Conservation (phyloP, 495 filamentous ascomycete genomes). For the Podospora pseudopauciseta region DNA sequence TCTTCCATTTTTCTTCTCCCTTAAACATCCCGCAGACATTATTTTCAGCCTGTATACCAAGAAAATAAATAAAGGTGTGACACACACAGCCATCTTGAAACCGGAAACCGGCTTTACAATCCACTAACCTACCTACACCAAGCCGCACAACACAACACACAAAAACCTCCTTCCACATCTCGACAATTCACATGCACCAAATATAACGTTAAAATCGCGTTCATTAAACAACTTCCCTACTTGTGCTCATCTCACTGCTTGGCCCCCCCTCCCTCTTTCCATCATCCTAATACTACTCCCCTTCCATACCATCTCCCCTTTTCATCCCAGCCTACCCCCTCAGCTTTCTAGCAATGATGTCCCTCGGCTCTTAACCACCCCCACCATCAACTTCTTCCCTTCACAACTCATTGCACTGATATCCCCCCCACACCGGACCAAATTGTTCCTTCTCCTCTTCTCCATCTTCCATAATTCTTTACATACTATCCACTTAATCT, state of each 20-base stretch:
- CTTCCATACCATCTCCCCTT: constrained; percentile 1
- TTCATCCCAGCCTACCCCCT: not conserved
- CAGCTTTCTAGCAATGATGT: not conserved
- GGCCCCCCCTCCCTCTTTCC: not conserved
- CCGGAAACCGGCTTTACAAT: not conserved
- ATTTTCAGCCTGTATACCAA: not conserved
- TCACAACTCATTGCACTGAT: not conserved
- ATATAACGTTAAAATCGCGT: not conserved
- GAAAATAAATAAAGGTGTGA: not conserved
- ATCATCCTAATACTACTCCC: not conserved
- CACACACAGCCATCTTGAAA: not conserved
- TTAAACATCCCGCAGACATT: not conserved
- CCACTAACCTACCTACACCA: not conserved
- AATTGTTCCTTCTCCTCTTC: not conserved
- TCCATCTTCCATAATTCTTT: not conserved
- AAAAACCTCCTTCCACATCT: not conserved
- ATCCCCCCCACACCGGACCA: not conserved
- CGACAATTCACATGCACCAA: not conserved
- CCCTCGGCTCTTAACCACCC: not conserved
- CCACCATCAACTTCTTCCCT: not conserved
- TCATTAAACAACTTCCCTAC: constrained; percentile 9
- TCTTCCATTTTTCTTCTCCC: not conserved
- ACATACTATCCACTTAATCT: not conserved
- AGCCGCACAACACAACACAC: not conserved
- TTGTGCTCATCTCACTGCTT: not conserved